phyloP scores from a whole-genome alignment of 2,329 filamentous ascomycete species.

The Microdochium trichocladiopsis region DNA sequence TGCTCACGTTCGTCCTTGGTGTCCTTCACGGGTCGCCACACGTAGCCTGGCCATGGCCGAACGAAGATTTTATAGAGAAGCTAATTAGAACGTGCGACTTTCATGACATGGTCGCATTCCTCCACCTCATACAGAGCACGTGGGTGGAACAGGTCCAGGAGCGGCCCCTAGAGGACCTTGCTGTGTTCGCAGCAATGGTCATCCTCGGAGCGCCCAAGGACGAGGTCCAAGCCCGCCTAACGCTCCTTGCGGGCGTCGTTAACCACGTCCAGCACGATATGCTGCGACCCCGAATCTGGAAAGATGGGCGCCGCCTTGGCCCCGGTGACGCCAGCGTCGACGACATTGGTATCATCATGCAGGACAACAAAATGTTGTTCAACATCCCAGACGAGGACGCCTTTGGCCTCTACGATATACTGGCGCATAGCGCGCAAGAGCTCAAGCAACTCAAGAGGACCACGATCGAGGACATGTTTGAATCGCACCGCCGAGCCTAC shows the following conservation, averaged over 20 bases:
- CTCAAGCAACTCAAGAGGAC: background rate
- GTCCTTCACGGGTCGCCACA: background rate
- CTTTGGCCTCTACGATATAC: background rate
- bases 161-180: background rate
- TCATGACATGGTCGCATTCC: background rate
- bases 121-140: background rate
- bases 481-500: background rate
- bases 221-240: background rate
- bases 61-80: background rate
- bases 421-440: background rate
- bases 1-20: background rate
- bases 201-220: background rate
- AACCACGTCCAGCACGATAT: background rate
- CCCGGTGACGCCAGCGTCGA: background rate
- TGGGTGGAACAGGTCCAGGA: background rate
- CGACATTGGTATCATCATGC: background rate
- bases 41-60: background rate
- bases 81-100: background rate
- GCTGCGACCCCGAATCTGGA: background rate
- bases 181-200: background rate
- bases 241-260: background rate
- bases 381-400: background rate
- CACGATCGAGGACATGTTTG: background rate
- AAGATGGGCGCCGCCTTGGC: background rate
- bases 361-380: background rate